phyloP scores from a whole-genome alignment of 148 eudicot genomes.

The Mesembryanthemum crystallinum region DNA sequence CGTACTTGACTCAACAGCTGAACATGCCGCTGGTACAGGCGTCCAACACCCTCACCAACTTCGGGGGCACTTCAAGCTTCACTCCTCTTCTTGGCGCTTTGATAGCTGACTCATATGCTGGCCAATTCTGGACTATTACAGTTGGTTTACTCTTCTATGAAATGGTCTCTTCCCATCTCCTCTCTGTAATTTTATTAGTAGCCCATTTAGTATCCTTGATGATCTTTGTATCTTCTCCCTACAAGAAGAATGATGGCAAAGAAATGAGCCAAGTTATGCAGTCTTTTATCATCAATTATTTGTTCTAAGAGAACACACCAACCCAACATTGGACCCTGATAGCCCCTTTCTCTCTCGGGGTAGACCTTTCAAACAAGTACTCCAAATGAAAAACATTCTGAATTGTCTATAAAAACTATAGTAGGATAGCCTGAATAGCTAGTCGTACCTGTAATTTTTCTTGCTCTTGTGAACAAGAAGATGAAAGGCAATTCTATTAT shows the following conservation, averaged over 20 bases:
- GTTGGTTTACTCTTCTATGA: conserved; percentile 62
- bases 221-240: too few relatives aligned
- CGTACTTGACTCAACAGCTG: conserved; percentile 65
- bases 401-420: too few relatives aligned
- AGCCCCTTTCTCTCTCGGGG: too few relatives aligned
- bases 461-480: background rate
- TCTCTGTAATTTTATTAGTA: background rate
- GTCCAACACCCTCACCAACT: conserved; percentile 71
- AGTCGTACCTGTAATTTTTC: background rate
- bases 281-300: too few relatives aligned
- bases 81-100: conserved; percentile 80
- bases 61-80: conserved; percentile 63
- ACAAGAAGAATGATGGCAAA: too few relatives aligned
- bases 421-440: too few relatives aligned
- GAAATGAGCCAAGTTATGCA: too few relatives aligned
- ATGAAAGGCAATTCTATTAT: background rate
- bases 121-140: conserved; percentile 75
- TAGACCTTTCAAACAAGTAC: too few relatives aligned
- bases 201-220: background rate
- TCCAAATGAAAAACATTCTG: background rate
- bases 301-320: too few relatives aligned
- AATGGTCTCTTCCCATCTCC: conserved; percentile 38
- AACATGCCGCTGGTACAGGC: conserved; percentile 76
- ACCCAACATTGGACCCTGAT: too few relatives aligned
- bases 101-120: conserved; percentile 74